Evolutionary conservation across 2,329 filamentous ascomycete species (phyloP).

Genomic region (Dothistroma pini): DNA sequence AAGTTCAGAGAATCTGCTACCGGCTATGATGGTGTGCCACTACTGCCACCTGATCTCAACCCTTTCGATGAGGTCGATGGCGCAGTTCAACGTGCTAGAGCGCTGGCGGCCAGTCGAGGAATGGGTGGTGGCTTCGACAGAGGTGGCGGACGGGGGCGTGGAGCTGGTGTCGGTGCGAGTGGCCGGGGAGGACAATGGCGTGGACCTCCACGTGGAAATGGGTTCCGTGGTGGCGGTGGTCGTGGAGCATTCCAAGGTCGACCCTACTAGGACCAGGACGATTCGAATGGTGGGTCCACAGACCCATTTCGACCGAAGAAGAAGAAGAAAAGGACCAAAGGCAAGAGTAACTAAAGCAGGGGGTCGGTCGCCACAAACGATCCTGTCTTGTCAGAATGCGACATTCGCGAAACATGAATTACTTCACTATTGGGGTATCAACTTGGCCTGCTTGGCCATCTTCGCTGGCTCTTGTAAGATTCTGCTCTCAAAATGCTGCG

Average conservation of each 20-base stretch:
- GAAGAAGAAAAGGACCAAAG: background rate
- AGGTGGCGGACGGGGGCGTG: conserved; percentile 9
- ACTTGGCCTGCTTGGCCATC: background rate
- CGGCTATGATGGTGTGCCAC: conserved; percentile 24
- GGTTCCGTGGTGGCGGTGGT: conserved; percentile 11
- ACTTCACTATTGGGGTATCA: background rate
- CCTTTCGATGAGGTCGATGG: conserved; percentile 16
- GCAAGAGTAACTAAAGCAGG: background rate
- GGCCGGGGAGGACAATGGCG: conserved; percentile 10
- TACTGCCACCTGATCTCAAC: conserved; percentile 1
- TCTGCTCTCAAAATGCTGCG: background rate
- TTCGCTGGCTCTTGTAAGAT: background rate
- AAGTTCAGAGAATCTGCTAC: conserved; percentile 15
- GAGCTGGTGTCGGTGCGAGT: conserved; percentile 2
- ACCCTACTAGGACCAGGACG: conserved; percentile 4
- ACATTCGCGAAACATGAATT: background rate
- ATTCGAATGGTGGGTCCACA: background rate
- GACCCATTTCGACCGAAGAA: background rate
- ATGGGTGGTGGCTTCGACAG: conserved; percentile 9
- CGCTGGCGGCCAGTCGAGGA: conserved; percentile 16
- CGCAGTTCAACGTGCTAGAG: conserved; percentile 23
- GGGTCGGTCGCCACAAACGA: background rate
- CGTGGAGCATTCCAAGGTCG: conserved; percentile 2
- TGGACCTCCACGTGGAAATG: conserved; percentile 8
- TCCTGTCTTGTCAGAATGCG: background rate